Evolutionary conservation across 1,139 yeast genomes (phyloP), one percentile per base, ranked within the genome.

Genomic region (Nakaseomyces kungkrabaensis): DNA sequence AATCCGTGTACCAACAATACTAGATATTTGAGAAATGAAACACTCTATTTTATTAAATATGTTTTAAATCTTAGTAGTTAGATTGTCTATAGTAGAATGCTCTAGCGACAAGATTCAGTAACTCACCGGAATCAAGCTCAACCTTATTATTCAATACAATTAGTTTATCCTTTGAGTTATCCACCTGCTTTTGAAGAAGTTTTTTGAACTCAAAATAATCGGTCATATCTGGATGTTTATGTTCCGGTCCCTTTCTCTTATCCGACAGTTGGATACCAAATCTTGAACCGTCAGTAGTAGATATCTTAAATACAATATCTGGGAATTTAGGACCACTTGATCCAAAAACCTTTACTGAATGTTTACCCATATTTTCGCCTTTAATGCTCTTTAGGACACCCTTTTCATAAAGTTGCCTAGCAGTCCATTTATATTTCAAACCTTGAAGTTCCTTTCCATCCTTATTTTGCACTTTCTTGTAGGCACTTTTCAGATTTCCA

Each of bases 371-470:
- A 49, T 72, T 69, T 38, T 73, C 68, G 0, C 82, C 81, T 11
- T 74, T 76, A 48, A 85, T 73, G 50, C 79, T 82, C 5, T 76
- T 66, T 31, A 92, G 65, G 1, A 89, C 76, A 1, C 85, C 84
- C 58, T 79, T 83, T 52, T 89, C 97, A 63, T 77, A 73, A 48
- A 92, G 72, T 59, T 82, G 84, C 54, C 85, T 82, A 3, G 88
- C 83, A 0, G 88, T 76, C 68, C 87, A 86, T 67, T 85, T 86
- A 45, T 55, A 60, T 48, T 54, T 59, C 45, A 61, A 45, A 6
- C 63, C 65, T 10, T 52, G 56, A 32, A 56, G 46, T 4, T 52
- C 57, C 9, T 43, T 46, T 6, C 47, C 37, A 26, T 52, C 55
- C 45, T 55, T 63, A 33, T 54, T 51, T 3, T 59, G 60, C 5